Conservation (phyloP, 805 yeast species). For the Yarrowia osloensis region DNA sequence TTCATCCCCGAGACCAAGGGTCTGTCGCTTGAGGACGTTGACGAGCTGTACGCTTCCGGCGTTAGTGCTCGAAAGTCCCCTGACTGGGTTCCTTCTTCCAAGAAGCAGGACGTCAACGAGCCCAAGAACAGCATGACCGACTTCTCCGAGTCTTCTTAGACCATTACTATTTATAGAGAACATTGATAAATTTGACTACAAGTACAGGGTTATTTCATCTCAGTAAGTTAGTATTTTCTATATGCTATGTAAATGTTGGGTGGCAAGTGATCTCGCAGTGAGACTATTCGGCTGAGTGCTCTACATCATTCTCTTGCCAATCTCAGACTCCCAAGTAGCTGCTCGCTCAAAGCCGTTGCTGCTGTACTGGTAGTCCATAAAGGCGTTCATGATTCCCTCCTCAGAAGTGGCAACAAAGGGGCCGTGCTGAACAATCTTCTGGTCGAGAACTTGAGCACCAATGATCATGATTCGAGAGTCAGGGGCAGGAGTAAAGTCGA, state of each 20-base stretch:
- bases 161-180: background rate
- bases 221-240: background rate
- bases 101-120: background rate
- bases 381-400: constrained; percentile 68
- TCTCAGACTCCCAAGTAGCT: constrained; percentile 42
- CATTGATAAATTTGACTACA: background rate
- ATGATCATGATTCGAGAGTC: constrained; percentile 11
- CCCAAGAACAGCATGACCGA: constrained; percentile 3
- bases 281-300: too few species aligned
- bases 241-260: background rate
- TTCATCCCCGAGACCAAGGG: constrained; percentile 80
- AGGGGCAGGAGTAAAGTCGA: background rate
- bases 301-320: constrained; percentile 36
- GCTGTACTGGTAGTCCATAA: constrained; percentile 64
- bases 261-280: too few species aligned
- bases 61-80: constrained; percentile 43
- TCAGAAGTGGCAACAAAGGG: constrained; percentile 82
- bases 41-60: constrained; percentile 51
- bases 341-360: constrained; percentile 44
- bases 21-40: constrained; percentile 78
- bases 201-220: background rate
- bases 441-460: constrained; percentile 41
- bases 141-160: constrained; percentile 19
- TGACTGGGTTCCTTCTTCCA: constrained; percentile 50
- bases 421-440: constrained; percentile 81